These are phyloP conservation scores for Corymbia maculata DNA, from an alignment of 345 rosid species.

Conservation along the genomic window DNA sequence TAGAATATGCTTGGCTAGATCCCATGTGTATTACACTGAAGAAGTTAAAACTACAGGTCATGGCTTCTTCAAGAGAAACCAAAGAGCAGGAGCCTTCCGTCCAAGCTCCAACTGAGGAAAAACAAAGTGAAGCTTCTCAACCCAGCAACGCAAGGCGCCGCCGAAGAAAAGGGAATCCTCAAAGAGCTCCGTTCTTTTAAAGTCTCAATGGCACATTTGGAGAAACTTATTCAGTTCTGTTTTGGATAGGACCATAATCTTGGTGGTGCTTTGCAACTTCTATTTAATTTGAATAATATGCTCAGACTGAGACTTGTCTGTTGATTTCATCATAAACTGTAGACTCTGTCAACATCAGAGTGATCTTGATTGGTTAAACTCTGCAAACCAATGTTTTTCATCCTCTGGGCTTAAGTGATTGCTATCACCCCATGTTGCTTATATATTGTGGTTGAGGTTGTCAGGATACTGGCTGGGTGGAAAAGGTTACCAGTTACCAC, in stretches of 20 bases:
- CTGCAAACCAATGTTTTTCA: neutral
- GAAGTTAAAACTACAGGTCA: neutral
- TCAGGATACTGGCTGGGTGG: neutral
- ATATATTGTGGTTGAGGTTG: neutral
- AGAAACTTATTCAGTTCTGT: neutral
- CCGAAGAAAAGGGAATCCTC: constrained; percentile 11
- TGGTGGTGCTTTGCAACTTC: neutral
- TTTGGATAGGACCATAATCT: neutral
- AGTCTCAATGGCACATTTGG: neutral
- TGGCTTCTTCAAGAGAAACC: neutral
- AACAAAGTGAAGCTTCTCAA: neutral
- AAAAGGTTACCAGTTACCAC: neutral
- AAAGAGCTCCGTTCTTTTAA: constrained; percentile 17
- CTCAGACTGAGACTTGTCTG: neutral
- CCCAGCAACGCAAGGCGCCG: neutral
- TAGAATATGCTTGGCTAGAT: neutral
- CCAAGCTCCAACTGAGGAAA: neutral
- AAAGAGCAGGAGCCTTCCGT: neutral
- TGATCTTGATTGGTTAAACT: neutral
- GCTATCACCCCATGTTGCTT: neutral
- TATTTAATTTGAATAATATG: neutral
- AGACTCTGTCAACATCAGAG: neutral
- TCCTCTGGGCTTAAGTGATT: neutral
- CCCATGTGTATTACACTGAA: neutral
- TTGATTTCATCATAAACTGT: neutral